Evolutionary conservation across 2,329 filamentous ascomycete genomes (phyloP).

Genomic region (Elsinoe necatrix): DNA sequence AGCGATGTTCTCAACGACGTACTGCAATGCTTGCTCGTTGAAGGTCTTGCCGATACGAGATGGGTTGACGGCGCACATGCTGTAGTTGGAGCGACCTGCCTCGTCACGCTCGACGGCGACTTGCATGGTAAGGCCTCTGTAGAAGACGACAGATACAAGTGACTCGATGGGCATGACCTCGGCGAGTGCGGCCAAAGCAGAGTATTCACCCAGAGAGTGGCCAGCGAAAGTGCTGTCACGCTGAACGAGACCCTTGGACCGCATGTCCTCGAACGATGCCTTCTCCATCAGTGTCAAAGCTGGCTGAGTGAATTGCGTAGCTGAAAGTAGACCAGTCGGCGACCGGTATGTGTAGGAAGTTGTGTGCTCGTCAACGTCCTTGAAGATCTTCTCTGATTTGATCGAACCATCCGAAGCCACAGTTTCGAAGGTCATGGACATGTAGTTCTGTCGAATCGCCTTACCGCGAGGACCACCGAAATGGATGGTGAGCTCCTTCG

Average conservation of each 20-base stretch:
- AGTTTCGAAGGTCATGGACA: conserved; percentile 99
- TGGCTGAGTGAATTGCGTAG: conserved; percentile 97
- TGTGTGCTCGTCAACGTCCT: conserved; percentile 87
- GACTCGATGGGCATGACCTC: conserved; percentile 99
- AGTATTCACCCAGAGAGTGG: conserved; percentile 97
- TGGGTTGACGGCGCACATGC: conserved; percentile 98
- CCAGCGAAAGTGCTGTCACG: conserved; percentile 95
- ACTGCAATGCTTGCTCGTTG: conserved; percentile 94
- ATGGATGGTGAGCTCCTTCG: conserved; percentile 95
- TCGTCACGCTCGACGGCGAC: conserved; percentile 96
- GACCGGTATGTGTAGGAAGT: conserved; percentile 96
- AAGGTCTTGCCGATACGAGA: conserved; percentile 98
- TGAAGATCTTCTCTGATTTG: conserved; percentile 99
- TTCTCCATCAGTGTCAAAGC: conserved; percentile 99
- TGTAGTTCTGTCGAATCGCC: conserved; percentile 97
- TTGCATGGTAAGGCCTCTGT: conserved; percentile 98
- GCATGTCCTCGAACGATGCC: conserved; percentile 98
- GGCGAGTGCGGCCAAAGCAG: conserved; percentile 85
- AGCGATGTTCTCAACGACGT: conserved; percentile 89
- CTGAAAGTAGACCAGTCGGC: conserved; percentile 85
- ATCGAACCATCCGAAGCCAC: conserved; percentile 82
- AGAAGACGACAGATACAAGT: conserved; percentile 96
- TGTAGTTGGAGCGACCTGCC: conserved; percentile 90
- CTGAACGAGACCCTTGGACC: conserved; percentile 89
- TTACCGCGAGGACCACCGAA: conserved; percentile 96